Base-by-base conservation (phyloP, 164 flowering plant species). In the Nymphaea colorata region DNA sequence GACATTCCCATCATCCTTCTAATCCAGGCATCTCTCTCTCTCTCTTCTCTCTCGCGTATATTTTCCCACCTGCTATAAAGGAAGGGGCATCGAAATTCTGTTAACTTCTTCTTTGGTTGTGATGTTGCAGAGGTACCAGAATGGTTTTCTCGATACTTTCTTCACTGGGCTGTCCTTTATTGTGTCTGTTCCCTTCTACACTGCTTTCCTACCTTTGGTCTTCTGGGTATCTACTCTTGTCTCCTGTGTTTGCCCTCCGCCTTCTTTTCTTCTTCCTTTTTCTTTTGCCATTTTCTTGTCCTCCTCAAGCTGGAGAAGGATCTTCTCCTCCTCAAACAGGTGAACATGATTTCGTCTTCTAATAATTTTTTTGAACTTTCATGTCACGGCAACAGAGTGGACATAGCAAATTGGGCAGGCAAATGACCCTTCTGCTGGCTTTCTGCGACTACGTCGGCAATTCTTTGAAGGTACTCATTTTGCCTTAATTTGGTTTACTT, bases 141-240 rank as follows among this genome's bases (percentile, higher is more conserved):
- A 87, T 75, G 64, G 81, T 51, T 75, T 74, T 17, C 76, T 84
- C 82, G 99, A 95, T 76, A 81, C 81, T 62, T 73, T 95, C 8
- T 95, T 95, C 75, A 88, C 93, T 69, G 87, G 66, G 18, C 53
- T 95, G 68, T 95, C 99, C 0, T 95, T 89, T 76, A 89, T 85
- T 77, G 99, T 95, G 71, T 95, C 99, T 65, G 96, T 90, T 76
- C 99, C 99, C 10, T 95, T 95, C 72, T 95, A 95, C 76, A 95
- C 99, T 70, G 96, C 86, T 61, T 95, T 95, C 75, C 94, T 95
- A 44, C 98, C 99, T 59, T 67, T 95, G 71, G 86, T 95, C 12
- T 95, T 95, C 81, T 95, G 99, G 99, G 99, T 95, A 85, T 66
- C 68, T 68, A 71, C 43, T 70, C 12, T 72, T 8, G 3, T 8